phyloP scores from a whole-genome alignment of 2,329 filamentous ascomycete genomes.

The Zasmidium citrigriseum region DNA sequence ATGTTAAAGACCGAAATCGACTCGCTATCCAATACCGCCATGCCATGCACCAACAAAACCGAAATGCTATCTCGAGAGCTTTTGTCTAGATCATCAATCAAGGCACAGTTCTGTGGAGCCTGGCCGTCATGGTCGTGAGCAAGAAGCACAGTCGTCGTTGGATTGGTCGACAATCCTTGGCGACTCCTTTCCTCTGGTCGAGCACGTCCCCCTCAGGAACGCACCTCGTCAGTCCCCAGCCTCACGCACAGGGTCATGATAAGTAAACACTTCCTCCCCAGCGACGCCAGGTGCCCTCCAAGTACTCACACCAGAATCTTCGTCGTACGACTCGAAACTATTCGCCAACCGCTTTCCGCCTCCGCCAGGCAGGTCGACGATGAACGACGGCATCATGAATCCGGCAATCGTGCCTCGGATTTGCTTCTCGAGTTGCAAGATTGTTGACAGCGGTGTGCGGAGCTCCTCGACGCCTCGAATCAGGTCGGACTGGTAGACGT shows the following conservation, averaged over 20 bases:
- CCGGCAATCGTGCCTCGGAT: conserved; percentile 63
- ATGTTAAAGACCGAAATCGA: too few relatives aligned
- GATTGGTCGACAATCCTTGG: too few relatives aligned
- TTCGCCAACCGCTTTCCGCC: conserved; percentile 64
- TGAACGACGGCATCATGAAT: conserved; percentile 63
- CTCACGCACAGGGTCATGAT: conserved; percentile 60
- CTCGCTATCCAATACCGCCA: too few relatives aligned
- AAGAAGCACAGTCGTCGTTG: too few relatives aligned
- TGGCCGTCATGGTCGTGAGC: too few relatives aligned
- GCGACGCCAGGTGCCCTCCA: conserved; percentile 59
- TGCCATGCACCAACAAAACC: too few relatives aligned
- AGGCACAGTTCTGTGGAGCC: too few relatives aligned
- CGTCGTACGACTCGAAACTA: conserved; percentile 56
- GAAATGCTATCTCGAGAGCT: too few relatives aligned
- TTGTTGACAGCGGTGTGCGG: conserved; percentile 61
- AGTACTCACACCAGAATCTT: conserved; percentile 53
- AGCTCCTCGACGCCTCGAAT: conserved; percentile 62
- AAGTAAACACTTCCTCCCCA: conserved; percentile 52
- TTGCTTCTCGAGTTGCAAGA: conserved; percentile 58
- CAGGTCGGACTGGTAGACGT: conserved; percentile 68
- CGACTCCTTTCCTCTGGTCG: too few relatives aligned
- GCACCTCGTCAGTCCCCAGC: too few relatives aligned
- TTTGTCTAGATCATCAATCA: too few relatives aligned
- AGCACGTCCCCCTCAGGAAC: too few relatives aligned
- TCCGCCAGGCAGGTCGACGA: conserved; percentile 64